Percentiles rank a stretch among this genome's conserved stretches.
Evolutionary conservation across 2,329 filamentous ascomycete genomes (phyloP).

Genomic region (Cercospora sojina): DNA sequence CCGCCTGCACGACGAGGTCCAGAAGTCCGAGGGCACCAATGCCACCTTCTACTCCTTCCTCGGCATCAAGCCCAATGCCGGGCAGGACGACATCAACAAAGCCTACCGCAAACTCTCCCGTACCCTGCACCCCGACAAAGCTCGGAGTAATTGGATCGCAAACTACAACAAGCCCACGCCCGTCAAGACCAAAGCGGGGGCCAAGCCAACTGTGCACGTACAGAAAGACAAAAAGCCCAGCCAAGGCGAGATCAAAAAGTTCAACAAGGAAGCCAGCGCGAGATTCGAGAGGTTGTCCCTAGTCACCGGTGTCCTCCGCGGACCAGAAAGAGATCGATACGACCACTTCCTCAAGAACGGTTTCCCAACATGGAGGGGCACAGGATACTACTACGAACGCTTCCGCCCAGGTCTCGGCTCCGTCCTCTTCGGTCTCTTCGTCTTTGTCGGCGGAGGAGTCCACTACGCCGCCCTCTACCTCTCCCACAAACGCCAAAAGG

Average conservation of each 20-base stretch:
- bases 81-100: slow-evolving; percentile 85
- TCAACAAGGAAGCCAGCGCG: slow-evolving; percentile 77
- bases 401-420: slow-evolving; percentile 88
- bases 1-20: slow-evolving; percentile 84
- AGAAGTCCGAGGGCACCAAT: slow-evolving; percentile 69
- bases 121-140: slow-evolving; percentile 90
- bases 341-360: slow-evolving; percentile 92
- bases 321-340: slow-evolving; percentile 78
- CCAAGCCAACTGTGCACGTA: slow-evolving; percentile 62
- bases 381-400: slow-evolving; percentile 95
- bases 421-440: slow-evolving; percentile 76
- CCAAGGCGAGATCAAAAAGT: slow-evolving; percentile 71
- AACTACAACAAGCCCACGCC: slow-evolving; percentile 60
- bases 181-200: slow-evolving; percentile 38
- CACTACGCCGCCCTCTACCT: slow-evolving; percentile 86
- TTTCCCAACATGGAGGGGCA: slow-evolving; percentile 95
- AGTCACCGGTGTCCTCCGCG: slow-evolving; percentile 81
- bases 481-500: slow-evolving; percentile 82
- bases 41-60: slow-evolving; percentile 94
- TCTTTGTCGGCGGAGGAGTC: slow-evolving; percentile 77
- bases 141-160: slow-evolving; percentile 75
- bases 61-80: slow-evolving; percentile 69
- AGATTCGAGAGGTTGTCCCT: slow-evolving; percentile 81
- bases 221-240: slow-evolving; percentile 70
- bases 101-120: slow-evolving; percentile 87